Conservation (phyloP, 306 rosid species). For the Acacia confusa region DNA sequence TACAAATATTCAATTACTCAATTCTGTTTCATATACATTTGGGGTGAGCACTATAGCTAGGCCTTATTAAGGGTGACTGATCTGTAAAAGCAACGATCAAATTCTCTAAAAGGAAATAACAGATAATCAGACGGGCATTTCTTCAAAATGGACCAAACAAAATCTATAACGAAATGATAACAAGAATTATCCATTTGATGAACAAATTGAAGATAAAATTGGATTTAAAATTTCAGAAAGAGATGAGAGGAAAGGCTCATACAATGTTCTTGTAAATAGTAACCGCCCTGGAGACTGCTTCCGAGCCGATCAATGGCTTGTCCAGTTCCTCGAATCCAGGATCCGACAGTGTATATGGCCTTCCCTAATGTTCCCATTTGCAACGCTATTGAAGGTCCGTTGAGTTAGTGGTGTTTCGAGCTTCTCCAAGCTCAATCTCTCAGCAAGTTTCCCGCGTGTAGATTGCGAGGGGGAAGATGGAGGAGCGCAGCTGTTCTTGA, state of each 20-base stretch:
- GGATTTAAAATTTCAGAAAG: background rate
- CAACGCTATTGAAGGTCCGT: background rate
- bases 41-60: background rate
- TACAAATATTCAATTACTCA: background rate
- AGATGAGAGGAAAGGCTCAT: constrained; percentile 19
- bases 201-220: background rate
- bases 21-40: background rate
- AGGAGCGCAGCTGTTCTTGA: background rate
- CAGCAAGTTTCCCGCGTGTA: background rate
- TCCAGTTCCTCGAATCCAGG: constrained; percentile 72
- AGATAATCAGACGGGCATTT: background rate
- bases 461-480: background rate
- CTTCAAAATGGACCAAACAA: background rate
- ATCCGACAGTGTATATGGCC: constrained; percentile 65
- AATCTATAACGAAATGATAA: background rate
- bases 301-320: constrained; percentile 74
- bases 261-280: constrained; percentile 62
- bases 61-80: background rate
- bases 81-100: background rate
- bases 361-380: constrained; percentile 61
- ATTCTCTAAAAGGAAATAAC: background rate
- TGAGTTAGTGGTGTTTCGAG: constrained; percentile 8
- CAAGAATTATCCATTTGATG: background rate
- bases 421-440: background rate
- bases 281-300: constrained; percentile 55